Conservation (phyloP, 495 filamentous ascomycete genomes). For the Margaritispora aquatica region DNA sequence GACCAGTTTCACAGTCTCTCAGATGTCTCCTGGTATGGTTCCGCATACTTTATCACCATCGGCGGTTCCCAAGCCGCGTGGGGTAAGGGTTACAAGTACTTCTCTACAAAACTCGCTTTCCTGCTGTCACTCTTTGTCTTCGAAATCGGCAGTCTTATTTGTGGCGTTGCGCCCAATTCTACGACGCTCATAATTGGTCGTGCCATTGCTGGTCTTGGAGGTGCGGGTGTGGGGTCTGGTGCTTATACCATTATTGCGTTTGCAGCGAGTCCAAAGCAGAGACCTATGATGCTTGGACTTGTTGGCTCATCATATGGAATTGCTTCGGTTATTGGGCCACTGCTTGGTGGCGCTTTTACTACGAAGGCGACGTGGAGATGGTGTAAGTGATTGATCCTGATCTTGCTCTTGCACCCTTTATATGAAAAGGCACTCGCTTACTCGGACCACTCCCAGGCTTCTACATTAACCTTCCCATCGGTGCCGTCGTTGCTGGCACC, state of each 20-base stretch:
- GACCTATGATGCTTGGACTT: conserved; percentile 43
- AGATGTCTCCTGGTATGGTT: conserved; percentile 51
- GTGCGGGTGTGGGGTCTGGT: conserved; percentile 51
- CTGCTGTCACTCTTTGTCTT: conserved; percentile 71
- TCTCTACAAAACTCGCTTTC: conserved; percentile 51
- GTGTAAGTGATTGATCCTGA: conserved; percentile 46
- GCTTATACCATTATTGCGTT: conserved; percentile 69
- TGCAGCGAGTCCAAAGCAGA: conserved; percentile 74
- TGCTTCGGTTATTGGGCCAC: conserved; percentile 65
- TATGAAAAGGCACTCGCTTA: neutral
- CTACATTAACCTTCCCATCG: neutral
- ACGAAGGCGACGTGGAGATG: conserved; percentile 10
- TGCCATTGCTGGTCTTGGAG: conserved; percentile 45
- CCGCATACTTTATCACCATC: conserved; percentile 47
- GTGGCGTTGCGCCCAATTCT: conserved; percentile 40
- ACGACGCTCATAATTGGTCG: conserved; percentile 47
- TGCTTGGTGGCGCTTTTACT: conserved; percentile 39
- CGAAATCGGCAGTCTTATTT: conserved; percentile 76
- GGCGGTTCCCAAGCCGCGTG: conserved; percentile 42
- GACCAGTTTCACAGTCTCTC: conserved; percentile 39
- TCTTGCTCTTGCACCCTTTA: neutral
- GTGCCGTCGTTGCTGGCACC: neutral
- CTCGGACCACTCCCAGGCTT: neutral
- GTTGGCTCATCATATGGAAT: conserved; percentile 58
- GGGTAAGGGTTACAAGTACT: conserved; percentile 31